A percentile compares a stretch with the other conserved stretches of the same genome.
Evolutionary conservation across 2,329 filamentous ascomycete genomes (phyloP).

Genomic region (Chaetomium sp.): DNA sequence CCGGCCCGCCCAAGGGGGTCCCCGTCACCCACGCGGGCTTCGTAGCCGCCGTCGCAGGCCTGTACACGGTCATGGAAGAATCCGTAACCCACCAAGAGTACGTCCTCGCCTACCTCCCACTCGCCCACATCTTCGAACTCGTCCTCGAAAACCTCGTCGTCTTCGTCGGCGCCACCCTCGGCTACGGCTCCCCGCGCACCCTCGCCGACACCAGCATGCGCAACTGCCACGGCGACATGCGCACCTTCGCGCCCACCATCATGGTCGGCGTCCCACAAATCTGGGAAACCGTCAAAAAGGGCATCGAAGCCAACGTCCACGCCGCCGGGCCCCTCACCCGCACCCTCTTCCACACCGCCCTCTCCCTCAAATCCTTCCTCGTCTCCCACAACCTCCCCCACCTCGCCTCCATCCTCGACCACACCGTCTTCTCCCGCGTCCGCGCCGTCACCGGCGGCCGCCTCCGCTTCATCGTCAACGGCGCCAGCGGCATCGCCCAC

Average conservation of each 20-base stretch:
- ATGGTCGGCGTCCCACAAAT: slow-evolving; percentile 93
- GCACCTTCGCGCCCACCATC: slow-evolving; percentile 81
- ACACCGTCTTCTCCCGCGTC: slow-evolving; percentile 83
- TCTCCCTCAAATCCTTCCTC: slow-evolving; percentile 54
- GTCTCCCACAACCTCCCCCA: slow-evolving; percentile 56
- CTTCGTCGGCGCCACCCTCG: slow-evolving; percentile 84
- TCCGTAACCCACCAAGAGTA: slow-evolving; percentile 72
- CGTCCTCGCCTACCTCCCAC: slow-evolving; percentile 83
- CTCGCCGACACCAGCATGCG: slow-evolving; percentile 78
- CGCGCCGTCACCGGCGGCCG: slow-evolving; percentile 83
- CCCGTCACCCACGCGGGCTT: slow-evolving; percentile 75
- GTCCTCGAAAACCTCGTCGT: slow-evolving; percentile 88
- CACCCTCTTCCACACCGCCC: slow-evolving; percentile 69
- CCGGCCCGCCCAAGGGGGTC: slow-evolving; percentile 83
- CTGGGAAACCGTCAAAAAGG: slow-evolving; percentile 97
- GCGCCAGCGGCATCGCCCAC: slow-evolving; percentile 81
- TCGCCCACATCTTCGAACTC: slow-evolving; percentile 95
- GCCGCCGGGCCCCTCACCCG: slow-evolving; percentile 61
- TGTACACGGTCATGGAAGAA: slow-evolving; percentile 69
- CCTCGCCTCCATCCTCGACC: slow-evolving; percentile 60
- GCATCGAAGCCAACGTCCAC: slow-evolving; percentile 74
- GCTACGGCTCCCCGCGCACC: slow-evolving; percentile 87
- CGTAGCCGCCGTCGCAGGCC: slow-evolving; percentile 75
- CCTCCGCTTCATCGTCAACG: slow-evolving; percentile 87
- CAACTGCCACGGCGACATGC: slow-evolving; percentile 90